phyloP scores from a whole-genome alignment of 176 grass and related monocot genomes.

The Bromus sterilis region DNA sequence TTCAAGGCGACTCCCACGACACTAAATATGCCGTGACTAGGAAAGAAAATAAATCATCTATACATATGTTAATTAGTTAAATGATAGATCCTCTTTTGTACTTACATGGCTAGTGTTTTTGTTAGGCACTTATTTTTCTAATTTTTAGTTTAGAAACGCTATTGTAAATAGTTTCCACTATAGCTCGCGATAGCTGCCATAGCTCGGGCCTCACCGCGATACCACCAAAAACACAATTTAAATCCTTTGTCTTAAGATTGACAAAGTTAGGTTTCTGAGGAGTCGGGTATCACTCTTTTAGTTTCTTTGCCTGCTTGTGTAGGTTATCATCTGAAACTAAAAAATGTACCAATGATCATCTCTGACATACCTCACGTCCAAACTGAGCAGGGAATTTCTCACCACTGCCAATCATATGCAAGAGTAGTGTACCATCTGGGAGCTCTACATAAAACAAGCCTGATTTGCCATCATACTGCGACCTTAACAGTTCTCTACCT shows the following conservation, averaged over 20 bases:
- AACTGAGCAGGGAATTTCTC: slow-evolving; percentile 92
- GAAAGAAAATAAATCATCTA: too few species aligned
- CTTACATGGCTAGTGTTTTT: too few species aligned
- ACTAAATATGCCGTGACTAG: too few species aligned
- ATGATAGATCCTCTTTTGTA: too few species aligned
- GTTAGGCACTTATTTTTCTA: too few species aligned
- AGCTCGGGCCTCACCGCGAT: too few species aligned
- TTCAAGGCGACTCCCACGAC: too few species aligned
- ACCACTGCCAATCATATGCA: slow-evolving; percentile 41
- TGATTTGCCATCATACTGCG: slow-evolving; percentile 56
- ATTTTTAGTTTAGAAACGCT: too few species aligned
- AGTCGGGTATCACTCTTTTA: background rate
- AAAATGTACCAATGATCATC: background rate
- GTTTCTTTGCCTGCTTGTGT: background rate
- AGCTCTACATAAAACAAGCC: slow-evolving; percentile 87
- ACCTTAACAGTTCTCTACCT: slow-evolving; percentile 64
- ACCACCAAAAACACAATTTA: too few species aligned
- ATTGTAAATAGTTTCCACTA: too few species aligned
- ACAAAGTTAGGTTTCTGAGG: background rate
- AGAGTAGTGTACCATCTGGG: slow-evolving; percentile 58
- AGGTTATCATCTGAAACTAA: background rate
- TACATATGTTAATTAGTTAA: too few species aligned
- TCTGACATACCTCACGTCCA: slow-evolving; percentile 67
- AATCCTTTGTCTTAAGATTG: background rate
- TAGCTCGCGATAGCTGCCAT: too few species aligned